A percentile compares a stretch with the other conserved stretches of the same genome.
These are phyloP conservation scores for Stachybotrys chlorohalonatus DNA, from an alignment of 2,329 filamentous ascomycete genomes.

Conservation along the genomic window DNA sequence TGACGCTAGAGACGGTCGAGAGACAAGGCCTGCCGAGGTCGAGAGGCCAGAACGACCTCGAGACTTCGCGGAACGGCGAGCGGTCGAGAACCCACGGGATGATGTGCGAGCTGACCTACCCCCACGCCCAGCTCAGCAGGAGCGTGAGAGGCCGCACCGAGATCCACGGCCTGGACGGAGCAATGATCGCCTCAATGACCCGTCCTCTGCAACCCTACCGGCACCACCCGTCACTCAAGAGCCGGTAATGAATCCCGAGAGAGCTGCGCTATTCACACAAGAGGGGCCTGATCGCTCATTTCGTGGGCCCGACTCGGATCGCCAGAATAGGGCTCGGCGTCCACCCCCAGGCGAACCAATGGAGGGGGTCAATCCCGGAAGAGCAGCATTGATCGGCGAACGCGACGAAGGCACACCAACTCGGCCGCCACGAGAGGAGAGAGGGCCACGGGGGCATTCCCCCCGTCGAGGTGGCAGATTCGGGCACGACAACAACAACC, in stretches of 20 bases:
- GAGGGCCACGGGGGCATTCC: slow-evolving; percentile 33
- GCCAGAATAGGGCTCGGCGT: slow-evolving; percentile 16
- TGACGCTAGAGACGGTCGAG: slow-evolving; percentile 24
- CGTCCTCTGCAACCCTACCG: slow-evolving; percentile 10
- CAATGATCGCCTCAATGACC: slow-evolving; percentile 17
- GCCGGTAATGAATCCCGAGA: slow-evolving; percentile 45
- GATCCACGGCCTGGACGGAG: slow-evolving; percentile 16
- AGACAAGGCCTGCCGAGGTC: slow-evolving; percentile 23
- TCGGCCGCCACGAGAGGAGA: slow-evolving; percentile 33
- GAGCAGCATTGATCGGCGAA: slow-evolving; percentile 36
- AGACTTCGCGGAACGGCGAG: slow-evolving; percentile 35
- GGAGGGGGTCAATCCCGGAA: slow-evolving; percentile 37
- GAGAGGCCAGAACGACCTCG: slow-evolving; percentile 30
- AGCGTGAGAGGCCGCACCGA: slow-evolving; percentile 29
- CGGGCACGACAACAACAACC: slow-evolving; percentile 16
- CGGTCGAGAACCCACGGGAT: slow-evolving; percentile 22
- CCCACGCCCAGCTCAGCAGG: slow-evolving; percentile 29
- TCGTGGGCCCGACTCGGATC: slow-evolving; percentile 20
- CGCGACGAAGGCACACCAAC: slow-evolving; percentile 20
- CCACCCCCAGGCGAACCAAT: slow-evolving; percentile 15
- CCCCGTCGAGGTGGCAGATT: slow-evolving; percentile 32
- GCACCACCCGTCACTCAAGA: slow-evolving; percentile 23
- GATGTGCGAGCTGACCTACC: slow-evolving; percentile 18
- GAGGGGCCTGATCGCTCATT: slow-evolving; percentile 16
- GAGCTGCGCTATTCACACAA: slow-evolving; percentile 39